A percentile compares a stretch with the other conserved stretches of the same genome.
Evolutionary conservation across 441 rosid species (phyloP).

Genomic region (Francoa sonchifolia): DNA sequence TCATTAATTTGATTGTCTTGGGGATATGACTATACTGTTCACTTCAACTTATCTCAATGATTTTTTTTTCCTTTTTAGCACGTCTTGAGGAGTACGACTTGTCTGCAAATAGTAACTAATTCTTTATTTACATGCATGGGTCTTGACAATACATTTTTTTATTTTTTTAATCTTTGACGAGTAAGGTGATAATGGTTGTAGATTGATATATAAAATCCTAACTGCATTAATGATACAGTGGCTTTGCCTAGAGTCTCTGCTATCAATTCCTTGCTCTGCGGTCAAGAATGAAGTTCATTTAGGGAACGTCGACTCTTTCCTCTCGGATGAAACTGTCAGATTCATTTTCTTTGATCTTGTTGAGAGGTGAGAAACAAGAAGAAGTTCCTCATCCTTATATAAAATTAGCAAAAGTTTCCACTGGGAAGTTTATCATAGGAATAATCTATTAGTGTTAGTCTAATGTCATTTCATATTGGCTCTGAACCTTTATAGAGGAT

Average conservation of each 20-base stretch:
- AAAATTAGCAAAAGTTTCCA: too few species aligned
- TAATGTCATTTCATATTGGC: too few species aligned
- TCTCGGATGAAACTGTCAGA: conserved; percentile 56
- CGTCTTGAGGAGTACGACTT: background rate
- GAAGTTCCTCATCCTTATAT: too few species aligned
- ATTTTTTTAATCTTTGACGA: background rate
- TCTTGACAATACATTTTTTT: too few species aligned
- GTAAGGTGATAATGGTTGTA: conserved; percentile 4
- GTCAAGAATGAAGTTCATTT: conserved; percentile 34
- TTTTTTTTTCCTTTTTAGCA: too few species aligned
- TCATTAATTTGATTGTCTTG: too few species aligned
- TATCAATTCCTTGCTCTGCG: conserved; percentile 45
- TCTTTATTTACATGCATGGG: background rate
- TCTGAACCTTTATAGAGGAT: too few species aligned
- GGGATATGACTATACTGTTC: too few species aligned
- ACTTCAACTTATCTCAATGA: too few species aligned
- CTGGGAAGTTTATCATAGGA: too few species aligned
- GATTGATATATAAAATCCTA: too few species aligned
- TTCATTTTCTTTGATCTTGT: conserved; percentile 51
- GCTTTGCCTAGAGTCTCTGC: conserved; percentile 69
- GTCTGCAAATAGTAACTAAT: background rate
- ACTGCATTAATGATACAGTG: conserved; percentile 63
- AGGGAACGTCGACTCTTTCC: conserved; percentile 30
- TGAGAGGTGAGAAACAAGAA: conserved; percentile 49
- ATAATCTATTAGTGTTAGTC: too few species aligned